These are phyloP conservation scores for Arthrinium puccinioides DNA, from an alignment of 2,329 filamentous ascomycete genomes.

Conservation along the genomic window DNA sequence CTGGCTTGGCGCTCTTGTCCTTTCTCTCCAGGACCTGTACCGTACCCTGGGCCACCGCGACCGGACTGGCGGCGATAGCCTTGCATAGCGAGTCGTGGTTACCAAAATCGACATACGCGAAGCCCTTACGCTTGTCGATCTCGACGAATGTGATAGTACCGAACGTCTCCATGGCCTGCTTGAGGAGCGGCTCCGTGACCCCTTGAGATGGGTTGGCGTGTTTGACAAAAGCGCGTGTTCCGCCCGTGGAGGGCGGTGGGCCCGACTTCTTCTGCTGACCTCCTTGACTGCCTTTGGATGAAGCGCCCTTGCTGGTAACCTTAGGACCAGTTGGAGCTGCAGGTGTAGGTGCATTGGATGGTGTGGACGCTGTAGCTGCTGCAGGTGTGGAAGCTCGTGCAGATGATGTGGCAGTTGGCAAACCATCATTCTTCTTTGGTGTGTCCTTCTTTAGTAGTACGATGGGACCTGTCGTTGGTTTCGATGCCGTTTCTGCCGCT, in stretches of 20 bases:
- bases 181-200: constrained; percentile 75
- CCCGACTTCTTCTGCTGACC: constrained; percentile 24
- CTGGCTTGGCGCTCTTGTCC: constrained; percentile 42
- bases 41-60: constrained; percentile 75
- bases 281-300: constrained; percentile 12
- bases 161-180: constrained; percentile 65
- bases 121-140: constrained; percentile 90
- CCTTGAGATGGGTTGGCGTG: constrained; percentile 86
- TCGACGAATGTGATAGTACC: constrained; percentile 74
- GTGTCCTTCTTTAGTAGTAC: constrained; percentile 21
- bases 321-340: constrained; percentile 25
- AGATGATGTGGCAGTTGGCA: constrained; percentile 14
- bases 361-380: constrained; percentile 13
- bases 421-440: constrained; percentile 18
- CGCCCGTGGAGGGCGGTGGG: constrained; percentile 30
- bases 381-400: constrained; percentile 11
- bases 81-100: constrained; percentile 65
- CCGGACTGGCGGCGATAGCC: constrained; percentile 73
- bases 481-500: constrained; percentile 10
- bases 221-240: constrained; percentile 68
- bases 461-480: constrained; percentile 16
- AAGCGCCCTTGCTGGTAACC: constrained; percentile 11
- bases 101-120: constrained; percentile 86
- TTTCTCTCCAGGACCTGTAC: constrained; percentile 84
- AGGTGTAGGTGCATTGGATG: constrained; percentile 17